Conservation (phyloP, 345 rosid genomes). For the Dovyalis caffra region DNA sequence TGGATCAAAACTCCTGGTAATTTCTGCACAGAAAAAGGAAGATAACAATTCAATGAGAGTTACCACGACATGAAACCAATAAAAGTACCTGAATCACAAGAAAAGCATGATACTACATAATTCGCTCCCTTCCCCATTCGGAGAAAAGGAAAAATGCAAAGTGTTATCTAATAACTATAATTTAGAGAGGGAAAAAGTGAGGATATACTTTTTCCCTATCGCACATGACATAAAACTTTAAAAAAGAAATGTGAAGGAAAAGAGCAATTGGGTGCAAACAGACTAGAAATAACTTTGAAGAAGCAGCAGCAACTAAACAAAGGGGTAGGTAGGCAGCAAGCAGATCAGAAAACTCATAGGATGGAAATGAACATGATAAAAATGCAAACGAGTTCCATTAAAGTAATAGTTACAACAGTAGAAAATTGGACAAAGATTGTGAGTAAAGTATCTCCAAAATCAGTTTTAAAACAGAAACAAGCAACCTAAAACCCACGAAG, state of each 20-base stretch:
- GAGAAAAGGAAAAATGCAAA: slow-evolving; percentile 18
- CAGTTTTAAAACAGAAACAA: slow-evolving; percentile 15
- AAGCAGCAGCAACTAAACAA: slow-evolving; percentile 16
- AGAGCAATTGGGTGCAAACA: slow-evolving; percentile 17
- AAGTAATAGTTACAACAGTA: neutral
- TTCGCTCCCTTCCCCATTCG: slow-evolving; percentile 20
- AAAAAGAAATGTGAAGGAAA: slow-evolving; percentile 27
- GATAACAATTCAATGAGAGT: slow-evolving; percentile 1
- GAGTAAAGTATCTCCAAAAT: slow-evolving; percentile 44
- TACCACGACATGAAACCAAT: slow-evolving; percentile 9
- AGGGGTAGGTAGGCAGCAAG: neutral
- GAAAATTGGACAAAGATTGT: slow-evolving; percentile 24
- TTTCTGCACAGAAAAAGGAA: slow-evolving; percentile 34
- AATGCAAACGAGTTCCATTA: neutral
- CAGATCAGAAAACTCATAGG: slow-evolving; percentile 12
- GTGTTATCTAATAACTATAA: neutral
- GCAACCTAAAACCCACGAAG: slow-evolving; percentile 11
- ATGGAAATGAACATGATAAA: neutral
- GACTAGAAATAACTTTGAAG: slow-evolving; percentile 12
- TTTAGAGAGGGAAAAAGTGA: neutral
- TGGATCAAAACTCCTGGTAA: slow-evolving; percentile 33
- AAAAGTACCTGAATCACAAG: slow-evolving; percentile 48
- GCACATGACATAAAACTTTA: slow-evolving; percentile 19
- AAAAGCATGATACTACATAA: slow-evolving; percentile 44
- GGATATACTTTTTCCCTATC: slow-evolving; percentile 1